Base-by-base conservation (phyloP, 1,139 yeast genomes). In the Magnusiomyces clavatus region DNA sequence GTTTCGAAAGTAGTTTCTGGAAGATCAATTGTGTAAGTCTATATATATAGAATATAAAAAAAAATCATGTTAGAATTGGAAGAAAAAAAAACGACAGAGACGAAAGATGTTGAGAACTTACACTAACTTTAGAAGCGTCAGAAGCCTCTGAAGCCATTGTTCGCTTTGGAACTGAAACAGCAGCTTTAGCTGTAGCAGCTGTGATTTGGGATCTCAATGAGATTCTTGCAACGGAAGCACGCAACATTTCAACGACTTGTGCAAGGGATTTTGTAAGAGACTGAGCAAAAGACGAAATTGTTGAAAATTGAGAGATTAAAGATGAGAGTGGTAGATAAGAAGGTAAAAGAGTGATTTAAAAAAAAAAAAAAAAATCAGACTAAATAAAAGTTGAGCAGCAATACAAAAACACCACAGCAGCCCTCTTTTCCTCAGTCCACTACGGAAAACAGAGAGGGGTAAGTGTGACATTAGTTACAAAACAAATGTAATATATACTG, bases 1-100 rank as follows among this genome's bases (percentile, higher is more conserved):
- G 89, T 86, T 70, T 86, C 95, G 68, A 88, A 90, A 8, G 96
- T 82, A 48, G 78, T 71, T 51, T 82, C 87, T 55, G 96, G 94
- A 60, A 92, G 79, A 78, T 77, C 64, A 54, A 73, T 60, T 47
- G 64, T 66, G 60, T 48, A 41, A 12, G 10, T 4, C 31, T 41
- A 16, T 12, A 12, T 29, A 37, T 5, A 14, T 4, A 37, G 39
- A 4, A 37, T n/a, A 37, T 12, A 37, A 14, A 37, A n/a, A 37
- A 37, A 14, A 10, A 35, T 10, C 37, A 35, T 10, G n/a, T n/a
- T 37, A 14, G 39, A 4, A 10, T n/a, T 37, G 16, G n/a, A 4
- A 37, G 37, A 10, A 35, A 10, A 14, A 37, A 37, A n/a, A 8
- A 8, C 16, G 39, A 37, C 16, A 14, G 16, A 10, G 11, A 10